Evolutionary conservation across 192 early-diverging fungal genomes (phyloP).

Genomic region (Coemansia nantahalensis): DNA sequence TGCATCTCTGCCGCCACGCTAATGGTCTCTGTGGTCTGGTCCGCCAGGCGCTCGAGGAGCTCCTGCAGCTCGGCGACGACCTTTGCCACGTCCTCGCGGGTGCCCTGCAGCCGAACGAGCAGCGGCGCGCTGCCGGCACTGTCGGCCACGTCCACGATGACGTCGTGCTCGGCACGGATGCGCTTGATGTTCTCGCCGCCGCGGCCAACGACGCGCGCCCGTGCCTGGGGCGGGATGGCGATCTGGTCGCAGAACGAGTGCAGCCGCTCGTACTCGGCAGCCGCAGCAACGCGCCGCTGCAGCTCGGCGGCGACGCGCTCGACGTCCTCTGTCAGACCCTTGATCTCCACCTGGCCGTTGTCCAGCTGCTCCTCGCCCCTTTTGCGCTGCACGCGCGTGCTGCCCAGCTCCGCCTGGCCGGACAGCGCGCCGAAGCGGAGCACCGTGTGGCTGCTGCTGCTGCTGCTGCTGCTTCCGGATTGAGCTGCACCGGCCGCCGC

Average conservation of each 20-base stretch:
- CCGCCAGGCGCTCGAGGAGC: slow-evolving; percentile 64
- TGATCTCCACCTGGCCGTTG: slow-evolving; percentile 73
- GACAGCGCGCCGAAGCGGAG: slow-evolving; percentile 66
- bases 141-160: slow-evolving; percentile 62
- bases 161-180: slow-evolving; percentile 71
- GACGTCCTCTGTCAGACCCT: slow-evolving; percentile 78
- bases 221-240: slow-evolving; percentile 64
- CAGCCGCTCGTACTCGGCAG: slow-evolving; percentile 66
- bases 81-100: slow-evolving; percentile 68
- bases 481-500: slow-evolving; percentile 25
- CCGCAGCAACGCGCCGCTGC: slow-evolving; percentile 60
- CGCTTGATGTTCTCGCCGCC: slow-evolving; percentile 79
- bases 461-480: slow-evolving; percentile 1
- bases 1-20: slow-evolving; percentile 63
- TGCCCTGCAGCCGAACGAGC: slow-evolving; percentile 75
- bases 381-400: slow-evolving; percentile 50
- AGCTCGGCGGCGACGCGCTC: slow-evolving; percentile 69
- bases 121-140: slow-evolving; percentile 16
- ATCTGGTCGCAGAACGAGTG: slow-evolving; percentile 72
- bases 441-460: slow-evolving; percentile 56
- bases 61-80: slow-evolving; percentile 69
- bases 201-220: slow-evolving; percentile 85
- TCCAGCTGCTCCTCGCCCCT: slow-evolving; percentile 49
- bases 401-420: slow-evolving; percentile 21
- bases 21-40: slow-evolving; percentile 59